Evolutionary conservation across 345 rosid species (phyloP).

Genomic region (Lenwebbia sp.): DNA sequence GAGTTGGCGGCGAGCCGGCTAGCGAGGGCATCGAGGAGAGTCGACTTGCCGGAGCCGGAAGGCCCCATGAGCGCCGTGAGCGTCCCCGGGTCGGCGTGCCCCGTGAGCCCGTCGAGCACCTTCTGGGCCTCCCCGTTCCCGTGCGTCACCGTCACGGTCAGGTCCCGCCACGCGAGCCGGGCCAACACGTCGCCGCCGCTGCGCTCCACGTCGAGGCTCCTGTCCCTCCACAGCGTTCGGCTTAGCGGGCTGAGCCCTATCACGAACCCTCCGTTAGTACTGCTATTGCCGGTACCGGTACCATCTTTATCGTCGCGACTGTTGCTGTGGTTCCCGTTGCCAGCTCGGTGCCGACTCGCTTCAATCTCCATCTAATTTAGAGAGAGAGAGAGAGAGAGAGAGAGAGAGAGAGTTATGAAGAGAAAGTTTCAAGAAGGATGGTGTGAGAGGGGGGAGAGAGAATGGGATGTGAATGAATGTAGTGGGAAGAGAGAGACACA

Average conservation of each 20-base stretch:
- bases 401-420: neutral
- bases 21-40: conserved; percentile 82
- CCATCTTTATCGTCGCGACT: neutral
- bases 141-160: conserved; percentile 66
- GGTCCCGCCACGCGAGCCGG: conserved; percentile 85
- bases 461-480: neutral
- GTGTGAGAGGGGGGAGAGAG: neutral
- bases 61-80: conserved; percentile 94
- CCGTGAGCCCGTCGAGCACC: conserved; percentile 77
- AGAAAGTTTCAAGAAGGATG: neutral
- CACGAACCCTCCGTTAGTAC: neutral
- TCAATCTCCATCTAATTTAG: neutral
- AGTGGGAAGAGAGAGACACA: neutral
- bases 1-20: conserved; percentile 90
- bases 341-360: neutral
- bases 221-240: conserved; percentile 67
- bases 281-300: neutral
- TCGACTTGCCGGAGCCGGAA: conserved; percentile 91
- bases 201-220: conserved; percentile 23
- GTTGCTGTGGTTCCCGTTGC: neutral
- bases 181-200: conserved; percentile 77
- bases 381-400: neutral
- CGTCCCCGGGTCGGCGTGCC: conserved; percentile 83
- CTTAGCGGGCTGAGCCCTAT: conserved; percentile 75
- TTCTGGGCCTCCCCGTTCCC: conserved; percentile 63